Evolutionary conservation across 2,329 filamentous ascomycete species (phyloP), one percentile per base, ranked within the genome.

Genomic region (Sphaceloma murrayae): DNA sequence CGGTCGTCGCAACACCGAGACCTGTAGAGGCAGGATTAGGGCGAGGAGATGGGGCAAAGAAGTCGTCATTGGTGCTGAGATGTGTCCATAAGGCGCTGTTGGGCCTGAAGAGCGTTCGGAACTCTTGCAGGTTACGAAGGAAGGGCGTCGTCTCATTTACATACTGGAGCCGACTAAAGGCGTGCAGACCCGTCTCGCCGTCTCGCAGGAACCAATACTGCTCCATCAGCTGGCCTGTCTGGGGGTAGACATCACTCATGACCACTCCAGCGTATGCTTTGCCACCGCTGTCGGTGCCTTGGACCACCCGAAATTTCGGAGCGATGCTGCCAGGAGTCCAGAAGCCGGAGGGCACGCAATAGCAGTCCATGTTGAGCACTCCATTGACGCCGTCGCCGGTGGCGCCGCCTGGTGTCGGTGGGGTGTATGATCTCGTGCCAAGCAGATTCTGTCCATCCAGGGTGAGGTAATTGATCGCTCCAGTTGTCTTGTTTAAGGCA

Each of bases 131-230:
- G 45, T 75, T 75, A 8, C 76, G 65, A 39, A 78, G 58, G 48
- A 73, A 73, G 0, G 74, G 75, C 1, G 62, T 70, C 0, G 68
- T 70, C 46, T 69, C 66, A 54, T 78, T 79, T 56, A 74, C 63
- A 51, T 81, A 81, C 1, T 69, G 66, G 7, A 78, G 58, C n/a
- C 75, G 69, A 46, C 68, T 73, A 57, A 80, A 80, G 0, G 69
- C 72, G 53, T 80, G 77, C 26, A 80, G 56, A 0, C 77, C 77
- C 0, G 77, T 79, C 56, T 81, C 77, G 1, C 71, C 72, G 33
- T 78, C 75, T 8, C 73, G 64, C 2, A 80, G 59, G 51, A 80
- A 80, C 73, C 74, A 80, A 56, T 79, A 80, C 53, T 80, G 76
- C 52, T 80, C 70, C 11, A 81, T 62, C 4, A 72, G 53, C 53